Percentiles rank a stretch among this genome's conserved stretches.
Evolutionary conservation across 768 basidiomycete genomes (phyloP).

Genomic region (Auricularia cornea): DNA sequence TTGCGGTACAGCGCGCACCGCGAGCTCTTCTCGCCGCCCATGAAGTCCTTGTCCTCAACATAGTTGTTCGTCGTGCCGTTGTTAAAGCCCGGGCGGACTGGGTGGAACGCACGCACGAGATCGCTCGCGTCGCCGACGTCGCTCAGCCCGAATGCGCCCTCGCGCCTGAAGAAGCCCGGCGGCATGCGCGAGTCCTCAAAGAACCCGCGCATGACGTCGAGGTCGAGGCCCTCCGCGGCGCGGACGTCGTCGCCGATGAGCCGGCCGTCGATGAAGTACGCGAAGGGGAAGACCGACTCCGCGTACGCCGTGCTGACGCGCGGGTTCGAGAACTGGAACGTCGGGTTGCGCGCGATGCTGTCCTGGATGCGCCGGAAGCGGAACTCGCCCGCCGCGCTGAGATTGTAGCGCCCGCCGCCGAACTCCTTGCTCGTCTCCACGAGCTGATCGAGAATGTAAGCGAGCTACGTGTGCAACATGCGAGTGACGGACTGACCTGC

Average conservation of each 20-base stretch:
- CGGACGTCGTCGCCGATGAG: neutral
- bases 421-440: neutral
- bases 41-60: neutral
- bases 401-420: neutral
- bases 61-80: neutral
- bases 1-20: slow-evolving; percentile 4
- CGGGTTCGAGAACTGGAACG: neutral
- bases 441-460: neutral
- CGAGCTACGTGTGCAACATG: neutral
- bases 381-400: slow-evolving; percentile 1
- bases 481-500: neutral
- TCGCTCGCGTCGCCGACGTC: neutral
- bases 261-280: slow-evolving; percentile 5
- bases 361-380: slow-evolving; percentile 7
- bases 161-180: neutral
- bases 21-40: neutral
- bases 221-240: neutral
- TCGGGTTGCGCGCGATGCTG: slow-evolving; percentile 5
- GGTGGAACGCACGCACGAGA: neutral
- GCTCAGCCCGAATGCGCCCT: neutral
- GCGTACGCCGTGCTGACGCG: slow-evolving; percentile 3
- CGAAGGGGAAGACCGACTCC: slow-evolving; percentile 5
- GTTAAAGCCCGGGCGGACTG: neutral
- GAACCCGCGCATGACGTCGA: slow-evolving; percentile 4
- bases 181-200: slow-evolving; percentile 2